Base-by-base conservation (phyloP, 116 monocot genomes). In the Trichopus zeylanicus region DNA sequence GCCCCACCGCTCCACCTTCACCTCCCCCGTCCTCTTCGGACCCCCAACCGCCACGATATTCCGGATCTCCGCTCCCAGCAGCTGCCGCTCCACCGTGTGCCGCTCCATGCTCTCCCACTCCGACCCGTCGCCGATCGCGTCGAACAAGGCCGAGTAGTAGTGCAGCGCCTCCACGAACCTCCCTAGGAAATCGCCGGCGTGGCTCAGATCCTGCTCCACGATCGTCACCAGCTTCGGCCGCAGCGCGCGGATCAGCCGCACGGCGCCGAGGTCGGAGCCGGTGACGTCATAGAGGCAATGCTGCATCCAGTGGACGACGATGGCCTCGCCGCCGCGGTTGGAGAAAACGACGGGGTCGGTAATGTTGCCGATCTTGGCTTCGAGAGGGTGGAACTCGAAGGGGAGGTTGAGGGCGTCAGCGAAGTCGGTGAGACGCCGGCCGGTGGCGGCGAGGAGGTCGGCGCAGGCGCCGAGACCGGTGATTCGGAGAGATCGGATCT, bases 71-170 rank as follows among this genome's bases (percentile, higher is more conserved):
- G 78, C 65, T 15, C 81, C 92, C 25, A 93, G 57, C 32, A 93
- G 58, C 62, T 88, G 84, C 55, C 92, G 67, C 79, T 93, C 92
- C 55, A 93, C 92, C 21, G 66, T 55, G 69, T 79, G 75, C 59
- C 92, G 72, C 73, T 84, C 87, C 33, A 20, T 51, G 26, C 53
- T 67, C 47, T 67, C 70, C 34, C 68, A 69, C 18, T 22, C 56
- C 15, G 56, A 60, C 4, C 77, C 86, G 30, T 93, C 92, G 3
- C 88, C 84, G 16, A 93, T 51, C 26, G 92, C 92, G 48, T 93
- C 92, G 69, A 93, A 93, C 62, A 93, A 55, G 37, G 92, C 92
- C 34, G 92, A 93, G 60, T 88, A 93, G 74, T 93, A 88, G 31
- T 85, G 92, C 63, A 93, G 74, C 15, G 92, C 92, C 71, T 87